These are phyloP conservation scores for Syzygium syzygioides DNA, from an alignment of 441 rosid species.

Conservation along the genomic window DNA sequence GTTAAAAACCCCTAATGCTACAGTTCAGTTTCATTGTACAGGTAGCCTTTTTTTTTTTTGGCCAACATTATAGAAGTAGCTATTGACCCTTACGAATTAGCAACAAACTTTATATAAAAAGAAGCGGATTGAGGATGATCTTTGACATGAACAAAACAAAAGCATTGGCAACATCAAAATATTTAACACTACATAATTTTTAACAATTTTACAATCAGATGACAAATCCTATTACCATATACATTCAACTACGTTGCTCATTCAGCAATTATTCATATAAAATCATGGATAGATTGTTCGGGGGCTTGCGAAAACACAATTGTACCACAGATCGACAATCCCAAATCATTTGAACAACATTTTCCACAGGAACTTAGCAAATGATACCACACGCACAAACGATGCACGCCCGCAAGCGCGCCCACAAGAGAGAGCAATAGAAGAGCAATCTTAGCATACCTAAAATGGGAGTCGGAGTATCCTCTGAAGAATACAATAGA, in stretches of 20 bases:
- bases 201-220: not conserved
- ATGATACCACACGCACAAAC: not conserved
- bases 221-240: not conserved
- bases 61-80: not conserved
- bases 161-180: not conserved
- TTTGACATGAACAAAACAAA: not conserved
- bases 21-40: not conserved
- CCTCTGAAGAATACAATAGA: constrained; percentile 83
- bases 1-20: not conserved
- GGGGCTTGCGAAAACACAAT: not conserved
- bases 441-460: constrained; percentile 26
- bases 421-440: not conserved
- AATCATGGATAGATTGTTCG: no score
- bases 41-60: not conserved
- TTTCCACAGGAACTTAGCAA: not conserved
- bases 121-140: not conserved
- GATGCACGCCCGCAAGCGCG: not conserved
- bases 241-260: not conserved
- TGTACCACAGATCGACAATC: not conserved
- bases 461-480: constrained; percentile 84
- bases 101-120: not conserved
- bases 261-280: not conserved
- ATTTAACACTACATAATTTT: not conserved
- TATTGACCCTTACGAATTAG: not conserved
- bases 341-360: not conserved